Evolutionary conservation across 106 monocot species (phyloP).

Genomic region (Allium cepa): DNA sequence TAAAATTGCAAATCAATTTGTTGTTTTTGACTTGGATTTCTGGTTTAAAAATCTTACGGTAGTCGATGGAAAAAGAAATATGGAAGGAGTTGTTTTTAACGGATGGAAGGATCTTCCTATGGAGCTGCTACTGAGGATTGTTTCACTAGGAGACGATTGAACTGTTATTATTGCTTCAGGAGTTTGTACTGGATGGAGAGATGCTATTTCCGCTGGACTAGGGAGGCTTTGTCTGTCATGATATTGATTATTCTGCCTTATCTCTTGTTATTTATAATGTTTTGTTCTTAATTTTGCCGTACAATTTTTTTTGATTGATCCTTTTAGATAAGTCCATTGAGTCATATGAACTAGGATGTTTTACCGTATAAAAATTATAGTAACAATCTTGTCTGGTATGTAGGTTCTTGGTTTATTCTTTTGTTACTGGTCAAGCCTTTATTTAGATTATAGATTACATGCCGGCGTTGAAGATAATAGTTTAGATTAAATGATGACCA

Average conservation of each 20-base stretch:
- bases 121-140: conserved; percentile 74
- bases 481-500: too few relatives aligned
- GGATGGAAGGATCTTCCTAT: conserved; percentile 94
- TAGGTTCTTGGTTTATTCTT: too few relatives aligned
- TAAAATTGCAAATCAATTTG: too few relatives aligned
- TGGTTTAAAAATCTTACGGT: conserved; percentile 50
- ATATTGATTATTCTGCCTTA: conserved; percentile 13
- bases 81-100: conserved; percentile 23
- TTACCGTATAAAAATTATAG: too few relatives aligned
- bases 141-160: conserved; percentile 51
- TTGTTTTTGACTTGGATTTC: conserved; percentile 36
- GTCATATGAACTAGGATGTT: too few relatives aligned
- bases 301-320: background rate
- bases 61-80: conserved; percentile 23
- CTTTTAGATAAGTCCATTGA: too few relatives aligned
- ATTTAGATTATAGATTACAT: too few relatives aligned
- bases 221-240: conserved; percentile 74
- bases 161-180: conserved; percentile 55
- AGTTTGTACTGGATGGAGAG: conserved; percentile 94
- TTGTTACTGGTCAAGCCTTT: too few relatives aligned
- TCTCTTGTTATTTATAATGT: background rate
- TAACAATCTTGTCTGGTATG: too few relatives aligned
- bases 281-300: background rate
- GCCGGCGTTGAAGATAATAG: too few relatives aligned
- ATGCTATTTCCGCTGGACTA: conserved; percentile 55